Conservation (phyloP, 345 rosid species). For the Erucastrum elatum region DNA sequence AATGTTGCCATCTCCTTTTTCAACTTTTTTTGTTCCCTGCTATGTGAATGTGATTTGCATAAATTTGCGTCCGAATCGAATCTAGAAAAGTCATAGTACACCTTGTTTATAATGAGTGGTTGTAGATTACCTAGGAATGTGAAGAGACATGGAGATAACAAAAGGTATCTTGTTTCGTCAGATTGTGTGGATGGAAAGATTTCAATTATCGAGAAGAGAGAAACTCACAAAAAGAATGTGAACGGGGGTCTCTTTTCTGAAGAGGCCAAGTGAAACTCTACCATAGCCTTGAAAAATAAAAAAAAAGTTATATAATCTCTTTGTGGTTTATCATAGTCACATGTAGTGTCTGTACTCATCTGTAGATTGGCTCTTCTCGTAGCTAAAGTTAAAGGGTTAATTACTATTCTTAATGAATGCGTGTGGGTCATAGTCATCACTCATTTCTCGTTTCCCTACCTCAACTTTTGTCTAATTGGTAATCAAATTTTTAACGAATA, state of each 20-base stretch:
- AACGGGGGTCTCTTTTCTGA: neutral
- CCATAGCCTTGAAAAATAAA: neutral
- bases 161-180: neutral
- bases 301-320: neutral
- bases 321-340: constrained; percentile 24
- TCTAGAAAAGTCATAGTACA: neutral
- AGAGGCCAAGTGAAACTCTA: neutral
- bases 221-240: neutral
- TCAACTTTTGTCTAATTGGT: neutral
- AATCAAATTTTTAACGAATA: neutral
- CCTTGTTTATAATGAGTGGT: neutral
- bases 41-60: neutral
- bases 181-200: neutral
- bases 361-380: constrained; percentile 12
- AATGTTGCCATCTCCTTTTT: neutral
- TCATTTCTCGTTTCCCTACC: neutral
- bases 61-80: neutral
- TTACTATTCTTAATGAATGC: constrained; percentile 10
- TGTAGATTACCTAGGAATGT: neutral
- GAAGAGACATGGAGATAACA: neutral
- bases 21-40: neutral
- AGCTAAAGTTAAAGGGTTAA: neutral
- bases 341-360: constrained; percentile 17
- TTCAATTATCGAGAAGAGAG: neutral
- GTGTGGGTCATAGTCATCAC: neutral